Evolutionary conservation across 2,329 filamentous ascomycete species (phyloP), one percentile per base, ranked within the genome.

Genomic region (Xylaria sp.): DNA sequence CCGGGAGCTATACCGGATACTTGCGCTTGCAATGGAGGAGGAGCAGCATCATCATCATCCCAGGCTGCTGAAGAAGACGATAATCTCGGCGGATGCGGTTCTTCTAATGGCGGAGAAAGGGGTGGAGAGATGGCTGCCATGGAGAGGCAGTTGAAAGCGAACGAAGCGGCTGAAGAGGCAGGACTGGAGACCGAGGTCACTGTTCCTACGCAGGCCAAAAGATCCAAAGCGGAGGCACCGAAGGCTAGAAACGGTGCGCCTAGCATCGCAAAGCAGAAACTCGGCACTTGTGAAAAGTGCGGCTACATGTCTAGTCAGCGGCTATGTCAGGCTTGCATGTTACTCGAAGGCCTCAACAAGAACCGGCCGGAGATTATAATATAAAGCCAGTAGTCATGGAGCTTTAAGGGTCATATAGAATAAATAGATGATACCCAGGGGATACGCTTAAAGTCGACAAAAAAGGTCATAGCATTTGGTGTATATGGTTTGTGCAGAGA

Each of bases 221-320:
- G 73, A 67, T 11, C 74, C 1, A 67, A 46, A 50, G 52, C 76
- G 71, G 59, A 72, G 67, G 65, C 69, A 65, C 19, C 59, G 57
- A 62, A 69, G 52, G 52, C 55, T 13, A 64, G 58, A 11, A 63
- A 58, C 18, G 68, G 63, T 44, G 69, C 72, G 46, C 67, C 66
- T 64, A 71, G 68, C 66, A 72, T 69, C 9, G 76, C 81, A n/a
- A 82, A 84, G 68, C 90, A 93, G 73, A 86, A 87, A 11, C 82
- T 97, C 66, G 91, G 93, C 1, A 87, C 86, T 64, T 99, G 94
- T 71, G 84, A 88, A 69, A 87, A 85, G 55, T 99, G 94, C 68
- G 94, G 94, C 11, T 99, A 97, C 72, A 89, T 99, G 74, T 96
- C 94, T 1, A 97, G 92, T 68, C 94, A 99, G 74, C 83, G 85